Base-by-base conservation (phyloP, 1,139 yeast species). In the Blastobotrys malaysiensis region DNA sequence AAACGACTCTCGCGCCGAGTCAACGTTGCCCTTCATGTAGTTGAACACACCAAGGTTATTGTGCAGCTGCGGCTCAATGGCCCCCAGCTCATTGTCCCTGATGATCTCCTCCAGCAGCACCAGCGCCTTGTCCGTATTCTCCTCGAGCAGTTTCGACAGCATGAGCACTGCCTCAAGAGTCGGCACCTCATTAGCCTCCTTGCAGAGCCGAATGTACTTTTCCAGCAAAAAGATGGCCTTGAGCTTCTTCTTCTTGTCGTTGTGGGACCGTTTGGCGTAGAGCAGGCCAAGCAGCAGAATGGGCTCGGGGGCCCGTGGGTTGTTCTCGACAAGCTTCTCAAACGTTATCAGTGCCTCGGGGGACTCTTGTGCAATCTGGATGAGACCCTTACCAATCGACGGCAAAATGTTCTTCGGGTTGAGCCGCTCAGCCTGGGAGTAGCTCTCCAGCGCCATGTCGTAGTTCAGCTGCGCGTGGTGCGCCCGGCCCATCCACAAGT, bases 11-110 rank as follows among this genome's bases (percentile, higher is more conserved):
- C 72, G 69, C 0, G 86, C 81, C 24, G 76, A 74, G 3, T 78
- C 83, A 54, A 71, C 74, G 62, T 85, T 82, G 47, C 82, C 84
- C 59, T 80, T 82, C 58, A 83, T 75, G 65, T 88, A 87, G 58
- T 88, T 82, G 69, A 89, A 82, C 9, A 89, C 96, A 48, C 96
- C 99, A 62, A 90, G 76, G 64, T 93, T 93, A 69, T 90, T 91
- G 64, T 83, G 77, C 19, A 90, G 74, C 62, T 86, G 88, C 54
- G 84, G 75, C 1, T 91, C 88, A 1, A 84, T 79, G 24, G 72
- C 72, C 39, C 73, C 72, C 14, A 78, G 73, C 57, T 73, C 55
- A 36, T 54, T 59, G 24, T 50, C 70, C 19, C 70, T 71, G 54
- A 86, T 77, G 31, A 88, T 91, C n/a, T 76, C 77, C 43, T 80